Evolutionary conservation across 768 basidiomycete species (phyloP), one percentile per base, ranked within the genome.

Genomic region (Hygrocybe coccinea): DNA sequence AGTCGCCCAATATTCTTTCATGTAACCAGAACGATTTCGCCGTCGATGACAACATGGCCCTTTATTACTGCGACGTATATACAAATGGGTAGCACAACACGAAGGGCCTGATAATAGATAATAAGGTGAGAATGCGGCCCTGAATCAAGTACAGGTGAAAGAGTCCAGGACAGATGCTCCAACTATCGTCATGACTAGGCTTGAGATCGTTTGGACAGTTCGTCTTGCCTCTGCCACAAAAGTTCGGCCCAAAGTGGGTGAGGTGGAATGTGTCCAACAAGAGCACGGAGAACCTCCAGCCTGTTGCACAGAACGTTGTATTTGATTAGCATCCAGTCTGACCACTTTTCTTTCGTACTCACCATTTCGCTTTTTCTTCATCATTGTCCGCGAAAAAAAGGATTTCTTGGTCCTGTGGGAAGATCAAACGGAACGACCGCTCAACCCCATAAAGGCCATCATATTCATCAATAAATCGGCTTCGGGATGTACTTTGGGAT

Each of bases 211-310:
- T 56, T 51, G 11, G 55, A 5, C 5, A 50, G 10, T 37, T 82
- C 81, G 54, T 81, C 79, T 62, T 91, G 89, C 46, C 85, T 80
- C 67, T 92, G 87, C 89, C 90, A 91, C 38, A 92, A 69, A 37
- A 95, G 74, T 73, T 95, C 94, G 2, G 87, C 94, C 94, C 94
- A 97, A 11, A 97, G 74, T 2, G 91, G 91, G 67, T 95, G 91
- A 2, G 90, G 88, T 8, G 94, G 94, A 61, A 97, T 93, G 56
- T 84, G 86, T 7, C 92, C 92, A 57, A 95, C 84, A 36, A 95
- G 76, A 0, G 91, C 89, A 49, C 82, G 80, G 10, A 97, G 76
- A 6, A 95, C 86, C 60, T 90, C 84, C 59, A 97, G 76, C 94
- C 94, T 97, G 65, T 7, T 62, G 36, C n/a, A n/a, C n/a, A n/a